Conservation (phyloP, 2,329 filamentous ascomycete genomes). For the Cladosporium oxysporum region DNA sequence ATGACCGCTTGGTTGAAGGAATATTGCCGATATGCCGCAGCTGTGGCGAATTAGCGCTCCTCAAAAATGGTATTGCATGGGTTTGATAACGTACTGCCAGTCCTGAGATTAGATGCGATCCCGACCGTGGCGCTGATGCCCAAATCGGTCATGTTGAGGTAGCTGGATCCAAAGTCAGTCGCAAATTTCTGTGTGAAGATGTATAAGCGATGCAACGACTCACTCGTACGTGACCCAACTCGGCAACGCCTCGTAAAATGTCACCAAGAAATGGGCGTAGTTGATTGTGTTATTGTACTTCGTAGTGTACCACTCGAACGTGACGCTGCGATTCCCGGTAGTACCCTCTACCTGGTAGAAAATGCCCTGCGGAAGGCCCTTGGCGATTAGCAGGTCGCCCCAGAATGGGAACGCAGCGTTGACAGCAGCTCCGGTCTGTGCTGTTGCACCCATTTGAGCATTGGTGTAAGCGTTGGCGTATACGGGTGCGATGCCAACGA, state of each 20-base stretch:
- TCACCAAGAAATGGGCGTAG: background rate
- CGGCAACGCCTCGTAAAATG: background rate
- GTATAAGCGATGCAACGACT: background rate
- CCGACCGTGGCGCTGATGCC: background rate
- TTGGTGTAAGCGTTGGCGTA: background rate
- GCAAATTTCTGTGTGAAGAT: background rate
- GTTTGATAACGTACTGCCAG: background rate
- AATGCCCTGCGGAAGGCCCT: constrained; percentile 25
- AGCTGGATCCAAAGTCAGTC: background rate
- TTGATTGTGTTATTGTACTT: constrained; percentile 21
- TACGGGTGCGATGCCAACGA: background rate
- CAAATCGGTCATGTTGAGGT: constrained; percentile 1
- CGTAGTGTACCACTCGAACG: constrained; percentile 26
- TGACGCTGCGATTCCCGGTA: constrained; percentile 17
- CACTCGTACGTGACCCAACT: constrained; percentile 2
- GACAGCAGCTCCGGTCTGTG: background rate
- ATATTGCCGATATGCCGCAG: background rate
- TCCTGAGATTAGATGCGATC: background rate
- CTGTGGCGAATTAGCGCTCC: background rate
- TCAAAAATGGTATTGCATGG: background rate
- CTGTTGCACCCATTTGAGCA: background rate
- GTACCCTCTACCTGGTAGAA: constrained; percentile 25
- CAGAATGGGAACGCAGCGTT: constrained; percentile 25
- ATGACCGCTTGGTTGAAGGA: constrained; percentile 1
- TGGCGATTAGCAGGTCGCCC: constrained; percentile 27